A percentile compares a stretch with the other conserved stretches of the same genome.
Evolutionary conservation across 345 rosid species (phyloP).

Genomic region (Melastoma malabathricum): DNA sequence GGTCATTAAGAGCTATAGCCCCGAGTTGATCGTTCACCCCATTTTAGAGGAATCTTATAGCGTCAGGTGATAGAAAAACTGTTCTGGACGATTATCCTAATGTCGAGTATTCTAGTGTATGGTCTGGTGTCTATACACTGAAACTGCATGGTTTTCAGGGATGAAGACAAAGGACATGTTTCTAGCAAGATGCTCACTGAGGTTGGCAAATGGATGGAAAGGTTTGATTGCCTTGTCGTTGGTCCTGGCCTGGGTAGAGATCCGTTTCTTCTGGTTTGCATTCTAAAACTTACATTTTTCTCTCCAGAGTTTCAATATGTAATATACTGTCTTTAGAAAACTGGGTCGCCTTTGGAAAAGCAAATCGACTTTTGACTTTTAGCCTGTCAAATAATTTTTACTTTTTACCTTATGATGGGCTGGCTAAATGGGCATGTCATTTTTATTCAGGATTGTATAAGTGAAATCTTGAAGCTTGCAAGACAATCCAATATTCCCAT

Average conservation of each 20-base stretch:
- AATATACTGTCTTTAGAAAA: neutral
- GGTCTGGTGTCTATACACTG: too few species aligned
- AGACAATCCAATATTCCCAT: slow-evolving; percentile 58
- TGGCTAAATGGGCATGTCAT: too few species aligned
- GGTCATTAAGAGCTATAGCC: slow-evolving; percentile 91
- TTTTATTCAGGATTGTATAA: slow-evolving; percentile 54
- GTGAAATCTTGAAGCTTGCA: slow-evolving; percentile 62
- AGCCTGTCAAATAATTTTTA: too few species aligned
- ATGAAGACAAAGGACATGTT: slow-evolving; percentile 31
- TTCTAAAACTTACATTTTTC: neutral
- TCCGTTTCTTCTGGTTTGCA: slow-evolving; percentile 64
- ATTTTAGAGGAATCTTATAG: slow-evolving; percentile 74
- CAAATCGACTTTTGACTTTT: too few species aligned
- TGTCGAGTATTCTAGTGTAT: neutral
- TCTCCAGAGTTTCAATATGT: neutral
- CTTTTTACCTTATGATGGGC: too few species aligned
- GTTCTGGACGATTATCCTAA: neutral
- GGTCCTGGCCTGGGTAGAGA: slow-evolving; percentile 99
- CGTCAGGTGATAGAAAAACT: slow-evolving; percentile 31
- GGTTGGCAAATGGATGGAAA: slow-evolving; percentile 82
- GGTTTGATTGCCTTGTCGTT: slow-evolving; percentile 89
- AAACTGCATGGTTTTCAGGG: slow-evolving; percentile 17
- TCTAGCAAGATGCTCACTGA: slow-evolving; percentile 53
- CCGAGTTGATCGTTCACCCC: slow-evolving; percentile 92
- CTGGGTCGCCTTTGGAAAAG: too few species aligned